Evolutionary conservation across 371 early-diverging fungal genomes (phyloP).

Genomic region (Rhizopus microsporus): DNA sequence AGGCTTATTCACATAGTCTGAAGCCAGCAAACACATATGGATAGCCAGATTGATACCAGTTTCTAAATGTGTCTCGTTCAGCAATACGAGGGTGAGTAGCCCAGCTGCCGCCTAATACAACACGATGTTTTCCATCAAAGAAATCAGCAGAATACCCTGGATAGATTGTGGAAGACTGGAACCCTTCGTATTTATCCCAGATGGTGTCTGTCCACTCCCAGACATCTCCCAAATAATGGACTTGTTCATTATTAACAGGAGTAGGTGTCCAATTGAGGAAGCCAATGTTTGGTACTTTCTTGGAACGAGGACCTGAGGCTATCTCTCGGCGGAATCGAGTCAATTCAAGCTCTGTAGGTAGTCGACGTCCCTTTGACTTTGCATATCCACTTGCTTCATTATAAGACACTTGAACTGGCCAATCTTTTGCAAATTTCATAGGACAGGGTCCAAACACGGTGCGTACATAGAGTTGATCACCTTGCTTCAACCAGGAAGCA

Average conservation of each 20-base stretch:
- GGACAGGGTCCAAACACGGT: constrained; percentile 70
- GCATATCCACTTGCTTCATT: constrained; percentile 74
- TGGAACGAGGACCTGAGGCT: constrained; percentile 1
- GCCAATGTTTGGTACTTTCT: constrained; percentile 55
- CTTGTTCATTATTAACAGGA: constrained; percentile 32
- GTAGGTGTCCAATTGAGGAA: constrained; percentile 67
- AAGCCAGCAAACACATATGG: constrained; percentile 81
- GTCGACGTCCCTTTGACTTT: constrained; percentile 46
- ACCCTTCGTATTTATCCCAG: constrained; percentile 62
- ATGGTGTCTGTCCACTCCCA: constrained; percentile 87
- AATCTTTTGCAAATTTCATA: constrained; percentile 51
- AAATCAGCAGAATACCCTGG: constrained; percentile 92
- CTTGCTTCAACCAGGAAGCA: constrained; percentile 53
- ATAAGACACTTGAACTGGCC: constrained; percentile 79
- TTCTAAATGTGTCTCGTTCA: constrained; percentile 71
- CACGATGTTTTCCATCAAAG: constrained; percentile 84
- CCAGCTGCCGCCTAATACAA: constrained; percentile 85
- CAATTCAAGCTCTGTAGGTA: constrained; percentile 73
- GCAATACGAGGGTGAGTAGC: constrained; percentile 84
- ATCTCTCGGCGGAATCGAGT: constrained; percentile 29
- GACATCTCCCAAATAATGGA: constrained; percentile 63
- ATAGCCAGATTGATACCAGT: constrained; percentile 90
- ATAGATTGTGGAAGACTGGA: constrained; percentile 66
- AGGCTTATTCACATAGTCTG: constrained; percentile 44
- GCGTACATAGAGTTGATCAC: constrained; percentile 47